Evolutionary conservation across 2,329 filamentous ascomycete species (phyloP).

Genomic region (Talaromyces pinophilus): DNA sequence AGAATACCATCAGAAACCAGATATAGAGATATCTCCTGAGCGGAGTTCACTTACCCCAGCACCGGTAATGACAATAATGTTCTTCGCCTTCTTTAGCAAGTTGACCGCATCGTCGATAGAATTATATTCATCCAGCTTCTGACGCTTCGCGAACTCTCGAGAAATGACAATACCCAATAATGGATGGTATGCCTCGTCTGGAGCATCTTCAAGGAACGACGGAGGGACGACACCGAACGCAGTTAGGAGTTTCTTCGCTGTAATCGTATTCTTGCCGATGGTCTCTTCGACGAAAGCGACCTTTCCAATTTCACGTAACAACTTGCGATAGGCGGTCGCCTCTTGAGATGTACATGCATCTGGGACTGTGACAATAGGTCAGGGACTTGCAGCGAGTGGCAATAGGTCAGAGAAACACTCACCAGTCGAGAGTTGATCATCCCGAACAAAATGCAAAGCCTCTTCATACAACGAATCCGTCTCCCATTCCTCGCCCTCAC

Average conservation of each 20-base stretch:
- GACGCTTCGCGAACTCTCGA: conserved; percentile 77
- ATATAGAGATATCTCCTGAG: neutral
- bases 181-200: conserved; percentile 74
- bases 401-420: conserved; percentile 36
- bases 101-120: conserved; percentile 82
- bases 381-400: neutral
- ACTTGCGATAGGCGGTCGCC: conserved; percentile 65
- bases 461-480: conserved; percentile 66
- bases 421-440: conserved; percentile 52
- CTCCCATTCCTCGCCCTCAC: conserved; percentile 56
- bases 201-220: conserved; percentile 67
- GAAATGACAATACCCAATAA: conserved; percentile 76
- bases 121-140: conserved; percentile 78
- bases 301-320: conserved; percentile 75
- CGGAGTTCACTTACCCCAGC: conserved; percentile 61
- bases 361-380: conserved; percentile 37
- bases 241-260: conserved; percentile 79
- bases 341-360: conserved; percentile 68
- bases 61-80: conserved; percentile 91
- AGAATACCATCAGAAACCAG: neutral
- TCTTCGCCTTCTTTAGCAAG: conserved; percentile 70
- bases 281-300: conserved; percentile 73
- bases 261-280: conserved; percentile 67
- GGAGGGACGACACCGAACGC: conserved; percentile 80
- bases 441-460: conserved; percentile 59